Percentiles rank a stretch among this genome's conserved stretches.
phyloP scores from a whole-genome alignment of 2,329 filamentous ascomycete genomes.

The Clathrospora elynae region DNA sequence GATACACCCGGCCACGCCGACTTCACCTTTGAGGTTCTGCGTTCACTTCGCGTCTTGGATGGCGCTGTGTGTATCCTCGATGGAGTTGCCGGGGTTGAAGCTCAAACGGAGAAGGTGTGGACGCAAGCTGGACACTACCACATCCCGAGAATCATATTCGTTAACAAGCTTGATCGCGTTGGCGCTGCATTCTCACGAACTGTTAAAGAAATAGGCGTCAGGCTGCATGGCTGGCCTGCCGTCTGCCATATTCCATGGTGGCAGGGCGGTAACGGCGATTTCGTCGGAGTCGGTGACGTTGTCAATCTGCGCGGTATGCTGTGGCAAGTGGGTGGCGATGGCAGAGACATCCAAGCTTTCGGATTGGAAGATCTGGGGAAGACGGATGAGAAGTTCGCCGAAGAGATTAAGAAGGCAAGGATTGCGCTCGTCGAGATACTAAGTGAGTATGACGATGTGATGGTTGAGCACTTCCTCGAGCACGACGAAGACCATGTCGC shows the following conservation, averaged over 20 bases:
- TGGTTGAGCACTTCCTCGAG: constrained; percentile 84
- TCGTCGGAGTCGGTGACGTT: constrained; percentile 84
- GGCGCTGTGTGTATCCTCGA: constrained; percentile 93
- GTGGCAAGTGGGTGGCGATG: constrained; percentile 72
- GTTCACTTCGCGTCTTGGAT: constrained; percentile 85
- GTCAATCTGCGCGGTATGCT: constrained; percentile 74
- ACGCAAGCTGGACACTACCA: constrained; percentile 81
- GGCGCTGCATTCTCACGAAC: constrained; percentile 83
- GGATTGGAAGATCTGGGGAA: constrained; percentile 59
- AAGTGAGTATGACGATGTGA: constrained; percentile 83
- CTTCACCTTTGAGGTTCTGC: constrained; percentile 94
- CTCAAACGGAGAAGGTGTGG: constrained; percentile 97
- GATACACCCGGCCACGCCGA: constrained; percentile 97
- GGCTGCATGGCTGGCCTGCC: constrained; percentile 82
- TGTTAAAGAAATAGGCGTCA: constrained; percentile 80
- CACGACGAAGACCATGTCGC: constrained; percentile 72
- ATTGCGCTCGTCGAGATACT: constrained; percentile 79
- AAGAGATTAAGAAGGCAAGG: constrained; percentile 76
- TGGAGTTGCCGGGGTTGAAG: constrained; percentile 91
- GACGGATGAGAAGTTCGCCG: constrained; percentile 57
- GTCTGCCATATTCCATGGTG: constrained; percentile 97
- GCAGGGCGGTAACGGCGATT: constrained; percentile 70
- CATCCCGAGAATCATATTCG: constrained; percentile 80
- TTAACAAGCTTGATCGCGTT: constrained; percentile 85
- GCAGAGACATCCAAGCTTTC: constrained; percentile 64